Conservation (phyloP, 306 rosid species). For the Sindora glabra region DNA sequence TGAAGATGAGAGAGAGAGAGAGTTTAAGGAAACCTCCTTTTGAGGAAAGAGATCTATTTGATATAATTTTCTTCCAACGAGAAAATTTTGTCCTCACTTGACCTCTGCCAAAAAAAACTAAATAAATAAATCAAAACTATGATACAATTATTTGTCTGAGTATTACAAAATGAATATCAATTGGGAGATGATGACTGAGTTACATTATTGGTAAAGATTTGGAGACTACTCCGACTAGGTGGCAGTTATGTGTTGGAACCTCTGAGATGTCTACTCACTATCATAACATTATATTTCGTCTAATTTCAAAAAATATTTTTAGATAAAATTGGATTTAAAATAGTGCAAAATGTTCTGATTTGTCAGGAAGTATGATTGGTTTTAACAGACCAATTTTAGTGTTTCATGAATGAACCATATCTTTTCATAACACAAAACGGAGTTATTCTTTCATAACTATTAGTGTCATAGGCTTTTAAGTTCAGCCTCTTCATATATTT, state of each 20-base stretch:
- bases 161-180: constrained; percentile 88
- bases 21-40: too few species aligned
- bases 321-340: constrained; percentile 68
- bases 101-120: constrained; percentile 37
- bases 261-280: constrained; percentile 59
- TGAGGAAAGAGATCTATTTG: constrained; percentile 32
- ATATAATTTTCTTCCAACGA: constrained; percentile 52
- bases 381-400: constrained; percentile 79
- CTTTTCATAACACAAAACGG: neutral
- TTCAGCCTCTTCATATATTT: too few species aligned
- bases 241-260: constrained; percentile 90
- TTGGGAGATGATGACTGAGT: constrained; percentile 88
- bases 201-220: constrained; percentile 61
- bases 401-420: constrained; percentile 44
- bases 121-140: too few species aligned
- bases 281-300: constrained; percentile 13
- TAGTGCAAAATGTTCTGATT: constrained; percentile 50
- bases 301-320: neutral
- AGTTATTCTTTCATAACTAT: neutral
- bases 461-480: too few species aligned
- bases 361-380: constrained; percentile 59
- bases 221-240: constrained; percentile 84
- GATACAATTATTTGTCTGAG: constrained; percentile 91
- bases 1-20: constrained; percentile 23
- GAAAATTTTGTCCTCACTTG: constrained; percentile 59